A percentile compares a stretch with the other conserved stretches of the same genome.
Evolutionary conservation across 2,329 filamentous ascomycete species (phyloP).

Genomic region (Monilinia polystroma): DNA sequence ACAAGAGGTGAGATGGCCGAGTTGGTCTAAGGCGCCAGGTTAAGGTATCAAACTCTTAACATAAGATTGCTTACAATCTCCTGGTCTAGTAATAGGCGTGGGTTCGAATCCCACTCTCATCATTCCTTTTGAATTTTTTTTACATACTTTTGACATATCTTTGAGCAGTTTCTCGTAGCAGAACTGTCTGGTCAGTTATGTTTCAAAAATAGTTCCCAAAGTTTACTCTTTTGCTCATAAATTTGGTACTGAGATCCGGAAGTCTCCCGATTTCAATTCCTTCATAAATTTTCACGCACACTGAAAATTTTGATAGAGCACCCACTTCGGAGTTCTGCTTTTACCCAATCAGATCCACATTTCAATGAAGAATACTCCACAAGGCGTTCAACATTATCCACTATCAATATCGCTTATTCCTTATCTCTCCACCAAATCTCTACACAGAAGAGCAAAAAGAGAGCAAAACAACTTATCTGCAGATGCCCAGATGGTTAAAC

Average conservation of each 20-base stretch:
- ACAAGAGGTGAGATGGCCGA: constrained; percentile 15
- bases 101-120: constrained; percentile 20
- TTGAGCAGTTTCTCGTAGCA: neutral
- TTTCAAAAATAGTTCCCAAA: neutral
- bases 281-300: constrained; percentile 2
- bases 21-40: constrained; percentile 22
- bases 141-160: neutral
- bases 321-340: neutral
- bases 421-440: constrained; percentile 4
- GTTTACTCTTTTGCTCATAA: neutral
- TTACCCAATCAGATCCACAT: constrained; percentile 11
- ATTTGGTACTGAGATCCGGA: neutral
- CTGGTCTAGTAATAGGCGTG: constrained; percentile 20
- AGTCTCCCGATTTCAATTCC: neutral
- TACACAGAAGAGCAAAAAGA: neutral
- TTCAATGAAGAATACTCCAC: neutral
- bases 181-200: neutral
- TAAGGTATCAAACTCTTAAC: constrained; percentile 6
- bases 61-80: constrained; percentile 3
- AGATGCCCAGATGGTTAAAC: neutral
- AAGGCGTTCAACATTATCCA: neutral
- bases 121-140: neutral
- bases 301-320: constrained; percentile 2
- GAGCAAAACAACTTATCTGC: neutral
- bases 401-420: neutral